phyloP scores from a whole-genome alignment of 768 basidiomycete genomes.

The Aureoboletus auriporus region DNA sequence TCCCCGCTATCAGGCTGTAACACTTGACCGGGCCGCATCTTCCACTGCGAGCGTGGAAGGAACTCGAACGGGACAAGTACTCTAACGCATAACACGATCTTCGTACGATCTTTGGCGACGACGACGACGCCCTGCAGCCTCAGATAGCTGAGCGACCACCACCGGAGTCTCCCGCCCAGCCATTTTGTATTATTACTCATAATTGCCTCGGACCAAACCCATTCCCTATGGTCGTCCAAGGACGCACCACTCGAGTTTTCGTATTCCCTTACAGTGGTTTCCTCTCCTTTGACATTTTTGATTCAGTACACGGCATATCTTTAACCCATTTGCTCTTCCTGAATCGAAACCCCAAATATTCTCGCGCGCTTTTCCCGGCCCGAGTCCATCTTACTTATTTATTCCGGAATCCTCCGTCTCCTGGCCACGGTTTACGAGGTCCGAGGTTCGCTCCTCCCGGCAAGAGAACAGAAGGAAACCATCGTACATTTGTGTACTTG shows the following conservation, averaged over 20 bases:
- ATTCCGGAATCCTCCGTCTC: conserved; percentile 20
- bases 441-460: background rate
- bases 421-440: conserved; percentile 5
- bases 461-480: background rate
- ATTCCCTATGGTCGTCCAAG: conserved; percentile 18
- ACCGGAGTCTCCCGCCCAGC: conserved; percentile 8
- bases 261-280: conserved; percentile 19
- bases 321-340: conserved; percentile 16
- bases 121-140: conserved; percentile 17
- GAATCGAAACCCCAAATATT: conserved; percentile 9
- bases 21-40: conserved; percentile 8
- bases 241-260: conserved; percentile 18
- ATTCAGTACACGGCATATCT: conserved; percentile 14
- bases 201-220: conserved; percentile 25
- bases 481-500: conserved; percentile 19
- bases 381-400: conserved; percentile 20
- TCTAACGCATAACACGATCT: conserved; percentile 20
- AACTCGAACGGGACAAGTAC: conserved; percentile 17
- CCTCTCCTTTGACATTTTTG: conserved; percentile 5
- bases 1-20: conserved; percentile 6
- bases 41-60: conserved; percentile 22
- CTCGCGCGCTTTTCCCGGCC: conserved; percentile 8
- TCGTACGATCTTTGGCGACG: conserved; percentile 19
- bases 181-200: conserved; percentile 35
- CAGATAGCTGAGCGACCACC: conserved; percentile 12